A percentile compares a stretch with the other conserved stretches of the same genome.
phyloP scores from a whole-genome alignment of 106 monocot species.

The Allium cepa region DNA sequence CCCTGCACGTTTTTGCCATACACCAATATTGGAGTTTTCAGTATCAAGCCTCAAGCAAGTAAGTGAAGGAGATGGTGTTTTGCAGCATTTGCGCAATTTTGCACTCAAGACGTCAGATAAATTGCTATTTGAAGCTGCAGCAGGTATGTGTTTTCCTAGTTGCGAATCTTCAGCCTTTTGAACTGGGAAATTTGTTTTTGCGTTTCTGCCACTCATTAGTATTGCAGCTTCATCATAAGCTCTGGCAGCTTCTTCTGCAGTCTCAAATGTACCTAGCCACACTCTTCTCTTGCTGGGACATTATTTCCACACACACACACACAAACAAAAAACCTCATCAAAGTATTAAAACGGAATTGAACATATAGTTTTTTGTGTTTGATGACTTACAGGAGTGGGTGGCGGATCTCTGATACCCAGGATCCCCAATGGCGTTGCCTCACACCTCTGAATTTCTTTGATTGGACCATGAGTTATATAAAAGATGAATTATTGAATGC shows the following conservation, averaged over 20 bases:
- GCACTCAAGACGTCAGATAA: conserved; percentile 68
- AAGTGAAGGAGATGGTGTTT: conserved; percentile 72
- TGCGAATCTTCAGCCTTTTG: neutral
- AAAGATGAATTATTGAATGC: neutral
- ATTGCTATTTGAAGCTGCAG: conserved; percentile 17
- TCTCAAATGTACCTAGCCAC: conserved; percentile 96
- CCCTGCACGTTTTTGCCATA: conserved; percentile 99
- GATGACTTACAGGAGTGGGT: conserved; percentile 85
- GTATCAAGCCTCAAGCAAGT: conserved; percentile 94
- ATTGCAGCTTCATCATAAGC: conserved; percentile 86
- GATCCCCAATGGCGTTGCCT: conserved; percentile 99
- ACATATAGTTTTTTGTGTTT: neutral
- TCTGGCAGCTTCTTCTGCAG: conserved; percentile 89
- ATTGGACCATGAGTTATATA: conserved; percentile 56
- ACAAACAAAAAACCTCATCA: too few species aligned
- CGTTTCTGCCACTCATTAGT: conserved; percentile 87
- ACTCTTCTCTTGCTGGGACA: conserved; percentile 58
- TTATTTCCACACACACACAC: neutral
- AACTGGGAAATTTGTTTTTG: conserved; percentile 92
- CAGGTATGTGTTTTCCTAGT: conserved; percentile 12
- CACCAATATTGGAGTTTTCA: conserved; percentile 85
- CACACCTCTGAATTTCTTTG: conserved; percentile 97
- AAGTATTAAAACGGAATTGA: neutral
- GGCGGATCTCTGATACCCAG: conserved; percentile 97
- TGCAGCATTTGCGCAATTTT: conserved; percentile 81